Conservation (phyloP, 768 basidiomycete species). For the Tephrocybe sp. region DNA sequence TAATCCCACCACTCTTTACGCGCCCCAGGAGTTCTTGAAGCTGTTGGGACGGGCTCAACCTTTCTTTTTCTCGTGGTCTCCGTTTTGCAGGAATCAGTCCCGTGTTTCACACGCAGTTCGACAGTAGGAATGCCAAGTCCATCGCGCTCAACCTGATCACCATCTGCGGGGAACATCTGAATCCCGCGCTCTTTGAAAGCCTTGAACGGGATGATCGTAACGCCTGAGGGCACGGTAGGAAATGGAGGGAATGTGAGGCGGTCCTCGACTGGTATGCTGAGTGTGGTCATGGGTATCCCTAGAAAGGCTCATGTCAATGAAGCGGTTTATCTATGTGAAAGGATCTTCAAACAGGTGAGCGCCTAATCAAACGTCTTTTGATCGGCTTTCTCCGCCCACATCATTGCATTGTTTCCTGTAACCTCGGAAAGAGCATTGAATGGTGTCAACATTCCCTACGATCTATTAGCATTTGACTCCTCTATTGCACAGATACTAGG, state of each 20-base stretch:
- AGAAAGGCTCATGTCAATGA: constrained; percentile 1
- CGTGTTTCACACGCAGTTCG: constrained; percentile 47
- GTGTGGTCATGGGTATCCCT: constrained; percentile 6
- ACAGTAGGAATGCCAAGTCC: constrained; percentile 67
- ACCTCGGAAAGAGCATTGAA: no score
- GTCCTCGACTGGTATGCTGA: constrained; percentile 2
- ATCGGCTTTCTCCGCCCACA: constrained; percentile 18
- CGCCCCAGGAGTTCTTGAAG: neutral
- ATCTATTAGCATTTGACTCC: no score
- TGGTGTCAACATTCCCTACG: no score
- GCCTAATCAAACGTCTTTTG: neutral
- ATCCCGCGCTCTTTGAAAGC: constrained; percentile 40
- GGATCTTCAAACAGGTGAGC: no score
- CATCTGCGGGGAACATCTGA: constrained; percentile 34
- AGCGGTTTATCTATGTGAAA: no score
- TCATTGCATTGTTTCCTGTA: no score
- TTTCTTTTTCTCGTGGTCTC: constrained; percentile 51
- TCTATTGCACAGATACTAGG: no score
- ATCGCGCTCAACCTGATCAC: constrained; percentile 62
- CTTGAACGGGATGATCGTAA: constrained; percentile 39
- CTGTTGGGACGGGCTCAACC: constrained; percentile 20
- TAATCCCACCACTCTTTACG: constrained; percentile 60
- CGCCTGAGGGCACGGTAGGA: constrained; percentile 37
- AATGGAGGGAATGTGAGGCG: constrained; percentile 47
- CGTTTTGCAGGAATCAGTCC: constrained; percentile 54